Evolutionary conservation across 495 filamentous ascomycete genomes (phyloP).

Genomic region (Ascodesmis nigricans): DNA sequence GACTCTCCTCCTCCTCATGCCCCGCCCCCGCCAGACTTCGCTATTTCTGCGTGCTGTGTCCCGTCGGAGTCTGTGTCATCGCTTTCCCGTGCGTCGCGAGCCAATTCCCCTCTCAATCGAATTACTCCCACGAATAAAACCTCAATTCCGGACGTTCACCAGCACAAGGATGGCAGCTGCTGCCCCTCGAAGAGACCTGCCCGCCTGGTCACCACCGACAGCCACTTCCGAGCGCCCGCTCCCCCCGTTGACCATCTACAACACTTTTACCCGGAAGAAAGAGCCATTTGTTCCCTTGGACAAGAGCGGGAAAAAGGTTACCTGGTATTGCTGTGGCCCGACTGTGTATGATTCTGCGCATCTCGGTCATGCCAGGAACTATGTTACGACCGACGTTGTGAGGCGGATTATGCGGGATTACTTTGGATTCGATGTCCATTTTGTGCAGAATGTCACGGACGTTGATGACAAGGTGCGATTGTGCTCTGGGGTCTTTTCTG

Average conservation of each 20-base stretch:
- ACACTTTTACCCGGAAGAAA: conserved; percentile 53
- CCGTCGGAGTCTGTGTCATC: too few species aligned
- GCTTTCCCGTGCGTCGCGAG: too few species aligned
- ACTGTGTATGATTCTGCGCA: conserved; percentile 86
- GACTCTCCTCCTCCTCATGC: too few species aligned
- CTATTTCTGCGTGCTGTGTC: too few species aligned
- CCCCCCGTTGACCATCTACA: conserved; percentile 41
- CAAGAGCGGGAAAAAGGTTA: conserved; percentile 40
- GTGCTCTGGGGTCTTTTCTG: too few species aligned
- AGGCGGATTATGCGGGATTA: conserved; percentile 68
- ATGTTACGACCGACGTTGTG: conserved; percentile 85
- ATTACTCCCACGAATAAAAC: too few species aligned
- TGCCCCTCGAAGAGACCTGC: conserved; percentile 25
- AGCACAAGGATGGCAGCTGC: too few species aligned
- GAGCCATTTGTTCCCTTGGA: conserved; percentile 57
- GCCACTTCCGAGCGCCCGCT: conserved; percentile 11
- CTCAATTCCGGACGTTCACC: too few species aligned
- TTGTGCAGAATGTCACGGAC: conserved; percentile 94
- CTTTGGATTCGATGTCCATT: conserved; percentile 65
- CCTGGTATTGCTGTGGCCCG: conserved; percentile 81
- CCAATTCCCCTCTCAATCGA: too few species aligned
- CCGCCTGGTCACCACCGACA: conserved; percentile 24
- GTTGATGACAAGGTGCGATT: conserved; percentile 61
- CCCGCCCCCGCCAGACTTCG: too few species aligned
- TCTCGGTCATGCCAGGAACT: conserved; percentile 80